These are phyloP conservation scores for Argentina anserina DNA, from an alignment of 306 rosid genomes.

Conservation along the genomic window DNA sequence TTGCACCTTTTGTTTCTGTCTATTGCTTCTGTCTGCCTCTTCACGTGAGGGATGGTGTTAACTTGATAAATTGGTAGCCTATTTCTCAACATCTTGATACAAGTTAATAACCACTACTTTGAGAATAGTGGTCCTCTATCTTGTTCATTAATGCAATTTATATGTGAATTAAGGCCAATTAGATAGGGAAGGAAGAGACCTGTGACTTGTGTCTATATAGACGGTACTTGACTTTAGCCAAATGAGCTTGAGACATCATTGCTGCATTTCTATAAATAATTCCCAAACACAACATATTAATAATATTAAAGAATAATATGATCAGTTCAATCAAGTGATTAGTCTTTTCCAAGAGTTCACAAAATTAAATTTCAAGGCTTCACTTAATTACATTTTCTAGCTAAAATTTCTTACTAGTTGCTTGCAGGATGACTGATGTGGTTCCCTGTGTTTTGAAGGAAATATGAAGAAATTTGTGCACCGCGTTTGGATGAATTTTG, in stretches of 20 bases:
- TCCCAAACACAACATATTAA: background rate
- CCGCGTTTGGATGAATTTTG: slow-evolving; percentile 62
- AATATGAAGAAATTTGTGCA: slow-evolving; percentile 62
- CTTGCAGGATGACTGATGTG: slow-evolving; percentile 5
- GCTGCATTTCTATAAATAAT: background rate
- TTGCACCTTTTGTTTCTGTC: background rate
- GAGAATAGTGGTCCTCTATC: background rate
- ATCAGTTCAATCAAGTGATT: background rate
- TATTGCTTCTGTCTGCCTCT: background rate
- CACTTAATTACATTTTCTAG: background rate
- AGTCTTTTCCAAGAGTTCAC: background rate
- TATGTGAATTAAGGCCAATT: background rate
- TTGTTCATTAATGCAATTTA: background rate
- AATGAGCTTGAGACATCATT: background rate
- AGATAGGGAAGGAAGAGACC: background rate
- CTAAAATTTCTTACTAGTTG: background rate
- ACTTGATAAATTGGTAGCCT: background rate
- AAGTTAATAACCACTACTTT: no score
- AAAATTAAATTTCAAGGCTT: background rate
- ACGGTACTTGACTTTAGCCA: background rate
- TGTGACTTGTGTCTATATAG: background rate
- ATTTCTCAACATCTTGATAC: background rate
- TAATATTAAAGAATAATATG: background rate
- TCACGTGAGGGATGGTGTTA: background rate
- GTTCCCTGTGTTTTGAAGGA: slow-evolving; percentile 35